phyloP scores from a whole-genome alignment of 805 yeast genomes.

The Candida krabiensis region DNA sequence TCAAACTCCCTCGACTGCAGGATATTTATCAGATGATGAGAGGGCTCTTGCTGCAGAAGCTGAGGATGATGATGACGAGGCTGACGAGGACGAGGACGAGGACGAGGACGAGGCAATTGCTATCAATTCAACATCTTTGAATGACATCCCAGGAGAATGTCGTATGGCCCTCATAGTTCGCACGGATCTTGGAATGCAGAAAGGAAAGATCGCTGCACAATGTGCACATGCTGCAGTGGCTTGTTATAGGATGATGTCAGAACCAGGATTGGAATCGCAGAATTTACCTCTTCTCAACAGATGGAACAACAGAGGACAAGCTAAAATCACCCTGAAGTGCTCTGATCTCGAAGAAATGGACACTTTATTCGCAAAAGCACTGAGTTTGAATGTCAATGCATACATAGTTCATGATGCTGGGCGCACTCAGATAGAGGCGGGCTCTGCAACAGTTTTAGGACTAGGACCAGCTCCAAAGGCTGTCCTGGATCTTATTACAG shows the following conservation, averaged over 20 bases:
- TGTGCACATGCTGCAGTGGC: conserved; percentile 98
- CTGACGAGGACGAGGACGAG: conserved; percentile 35
- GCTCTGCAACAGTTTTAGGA: conserved; percentile 95
- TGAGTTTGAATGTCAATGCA: conserved; percentile 74
- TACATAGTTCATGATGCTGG: conserved; percentile 94
- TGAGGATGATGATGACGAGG: conserved; percentile 28
- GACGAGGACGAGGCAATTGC: conserved; percentile 46
- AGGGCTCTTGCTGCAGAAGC: conserved; percentile 5
- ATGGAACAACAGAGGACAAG: conserved; percentile 89
- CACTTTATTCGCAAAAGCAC: conserved; percentile 74
- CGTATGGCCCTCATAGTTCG: conserved; percentile 87
- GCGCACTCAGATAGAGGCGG: conserved; percentile 93
- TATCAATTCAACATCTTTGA: conserved; percentile 58
- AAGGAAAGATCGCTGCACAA: conserved; percentile 97
- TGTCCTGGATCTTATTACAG: conserved; percentile 79
- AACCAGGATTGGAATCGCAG: conserved; percentile 49
- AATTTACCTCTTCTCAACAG: conserved; percentile 64
- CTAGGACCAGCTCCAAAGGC: conserved; percentile 93
- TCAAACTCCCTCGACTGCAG: conserved; percentile 25
- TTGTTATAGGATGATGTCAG: conserved; percentile 68
- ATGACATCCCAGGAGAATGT: conserved; percentile 74
- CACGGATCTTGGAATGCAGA: conserved; percentile 86
- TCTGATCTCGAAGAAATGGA: conserved; percentile 71
- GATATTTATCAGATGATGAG: conserved; percentile 24
- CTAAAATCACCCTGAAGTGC: conserved; percentile 84